phyloP scores from a whole-genome alignment of 257 asterid genomes.

The Echites panduratus region DNA sequence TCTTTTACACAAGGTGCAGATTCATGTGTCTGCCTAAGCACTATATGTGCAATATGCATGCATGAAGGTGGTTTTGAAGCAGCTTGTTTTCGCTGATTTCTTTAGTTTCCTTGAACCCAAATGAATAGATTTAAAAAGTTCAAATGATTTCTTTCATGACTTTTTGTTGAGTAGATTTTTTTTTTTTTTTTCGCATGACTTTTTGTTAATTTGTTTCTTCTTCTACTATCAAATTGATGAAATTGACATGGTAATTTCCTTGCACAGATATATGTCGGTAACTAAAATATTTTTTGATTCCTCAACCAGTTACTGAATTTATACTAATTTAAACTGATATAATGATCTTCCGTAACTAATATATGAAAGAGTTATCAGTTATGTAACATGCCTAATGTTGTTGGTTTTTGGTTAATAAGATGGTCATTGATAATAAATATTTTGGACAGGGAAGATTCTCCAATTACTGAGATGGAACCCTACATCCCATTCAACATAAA shows the following conservation, averaged over 20 bases:
- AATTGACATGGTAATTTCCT: neutral
- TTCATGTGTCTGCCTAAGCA: neutral
- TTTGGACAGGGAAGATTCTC: constrained; percentile 74
- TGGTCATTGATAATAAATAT: constrained; percentile 7
- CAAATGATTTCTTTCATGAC: too few species aligned
- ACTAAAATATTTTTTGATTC: neutral
- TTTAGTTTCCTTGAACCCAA: too few species aligned
- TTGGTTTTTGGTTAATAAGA: constrained; percentile 2
- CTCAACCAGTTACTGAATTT: neutral
- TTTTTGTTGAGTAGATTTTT: too few species aligned
- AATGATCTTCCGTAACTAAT: neutral
- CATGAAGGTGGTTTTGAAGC: neutral
- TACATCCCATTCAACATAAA: constrained; percentile 98
- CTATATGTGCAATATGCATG: neutral
- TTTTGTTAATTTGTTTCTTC: neutral
- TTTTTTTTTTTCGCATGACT: too few species aligned
- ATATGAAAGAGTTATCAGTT: neutral
- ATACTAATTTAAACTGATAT: neutral
- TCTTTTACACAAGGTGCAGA: neutral
- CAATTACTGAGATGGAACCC: constrained; percentile 91
- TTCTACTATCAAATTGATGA: neutral
- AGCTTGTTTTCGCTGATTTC: neutral
- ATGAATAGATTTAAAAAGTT: too few species aligned
- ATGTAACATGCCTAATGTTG: neutral
- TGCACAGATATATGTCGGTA: neutral